Percentiles rank a stretch among this genome's conserved stretches.
Evolutionary conservation across 345 rosid species (phyloP).

Genomic region (Eucalyptus regnans): DNA sequence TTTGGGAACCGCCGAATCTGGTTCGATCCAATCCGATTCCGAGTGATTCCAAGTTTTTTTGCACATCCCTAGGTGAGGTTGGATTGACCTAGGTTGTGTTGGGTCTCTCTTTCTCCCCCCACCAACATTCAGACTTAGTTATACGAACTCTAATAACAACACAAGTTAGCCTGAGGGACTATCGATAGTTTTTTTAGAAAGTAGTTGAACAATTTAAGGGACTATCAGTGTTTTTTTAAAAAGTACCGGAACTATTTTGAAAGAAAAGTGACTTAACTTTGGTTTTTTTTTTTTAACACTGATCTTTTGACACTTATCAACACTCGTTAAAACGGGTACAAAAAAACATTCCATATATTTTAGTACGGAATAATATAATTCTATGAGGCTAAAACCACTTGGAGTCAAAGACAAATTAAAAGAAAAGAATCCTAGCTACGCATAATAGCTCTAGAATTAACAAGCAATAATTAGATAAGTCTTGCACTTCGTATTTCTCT

Average conservation of each 20-base stretch:
- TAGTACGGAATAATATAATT: neutral
- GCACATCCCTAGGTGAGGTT: too few species aligned
- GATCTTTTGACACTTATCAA: neutral
- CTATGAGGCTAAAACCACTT: neutral
- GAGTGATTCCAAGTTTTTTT: too few species aligned
- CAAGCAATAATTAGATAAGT: neutral
- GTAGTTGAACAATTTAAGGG: too few species aligned
- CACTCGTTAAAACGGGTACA: neutral
- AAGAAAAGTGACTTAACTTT: neutral
- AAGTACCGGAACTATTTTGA: neutral
- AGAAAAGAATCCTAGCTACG: neutral
- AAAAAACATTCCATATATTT: neutral
- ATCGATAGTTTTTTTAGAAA: too few species aligned
- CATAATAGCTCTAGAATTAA: neutral
- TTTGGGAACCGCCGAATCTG: too few species aligned
- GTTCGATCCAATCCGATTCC: accelerated
- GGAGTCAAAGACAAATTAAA: neutral
- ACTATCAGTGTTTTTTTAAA: neutral
- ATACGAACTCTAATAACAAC: neutral
- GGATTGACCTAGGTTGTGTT: too few species aligned
- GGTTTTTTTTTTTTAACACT: neutral
- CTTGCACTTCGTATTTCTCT: neutral
- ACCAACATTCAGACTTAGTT: neutral
- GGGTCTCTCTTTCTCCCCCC: neutral
- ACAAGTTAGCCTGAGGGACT: neutral